A percentile compares a stretch with the other conserved stretches of the same genome.
Evolutionary conservation across 2,329 filamentous ascomycete genomes (phyloP).

Genomic region (Fusarium keratoplasticum): DNA sequence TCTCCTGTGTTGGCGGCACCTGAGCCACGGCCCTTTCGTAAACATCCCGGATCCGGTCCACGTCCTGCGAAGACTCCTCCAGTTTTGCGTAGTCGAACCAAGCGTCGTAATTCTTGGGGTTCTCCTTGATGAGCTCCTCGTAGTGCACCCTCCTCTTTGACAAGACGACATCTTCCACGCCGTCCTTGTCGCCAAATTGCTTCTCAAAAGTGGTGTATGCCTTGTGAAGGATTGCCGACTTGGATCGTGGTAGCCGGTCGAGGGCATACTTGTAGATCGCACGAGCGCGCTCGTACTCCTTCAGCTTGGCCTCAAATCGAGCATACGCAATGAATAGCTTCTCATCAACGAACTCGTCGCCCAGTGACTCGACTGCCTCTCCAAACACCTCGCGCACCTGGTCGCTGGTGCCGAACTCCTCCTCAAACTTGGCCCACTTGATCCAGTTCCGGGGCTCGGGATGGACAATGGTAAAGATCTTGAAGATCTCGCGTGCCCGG

Average conservation of each 20-base stretch:
- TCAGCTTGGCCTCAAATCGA: conserved; percentile 92
- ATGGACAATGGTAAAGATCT: conserved; percentile 90
- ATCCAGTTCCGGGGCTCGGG: conserved; percentile 98
- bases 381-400: conserved; percentile 93
- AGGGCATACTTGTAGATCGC: conserved; percentile 98
- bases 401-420: conserved; percentile 93
- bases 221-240: conserved; percentile 87
- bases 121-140: conserved; percentile 93
- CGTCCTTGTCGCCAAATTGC: conserved; percentile 93
- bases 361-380: conserved; percentile 85
- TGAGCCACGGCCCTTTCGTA: conserved; percentile 97
- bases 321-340: conserved; percentile 95
- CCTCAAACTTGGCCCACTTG: conserved; percentile 98
- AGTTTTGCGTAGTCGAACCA: conserved; percentile 97
- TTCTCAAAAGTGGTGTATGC: conserved; percentile 98
- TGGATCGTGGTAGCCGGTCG: conserved; percentile 89
- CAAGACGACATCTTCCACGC: conserved; percentile 95
- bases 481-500: conserved; percentile 88
- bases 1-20: conserved; percentile 93
- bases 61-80: conserved; percentile 86
- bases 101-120: conserved; percentile 94
- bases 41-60: conserved; percentile 86
- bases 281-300: conserved; percentile 92
- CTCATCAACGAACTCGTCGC: conserved; percentile 96
- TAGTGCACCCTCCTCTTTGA: conserved; percentile 93